Evolutionary conservation across 495 filamentous ascomycete species (phyloP).

Genomic region (Viridothelium virens): DNA sequence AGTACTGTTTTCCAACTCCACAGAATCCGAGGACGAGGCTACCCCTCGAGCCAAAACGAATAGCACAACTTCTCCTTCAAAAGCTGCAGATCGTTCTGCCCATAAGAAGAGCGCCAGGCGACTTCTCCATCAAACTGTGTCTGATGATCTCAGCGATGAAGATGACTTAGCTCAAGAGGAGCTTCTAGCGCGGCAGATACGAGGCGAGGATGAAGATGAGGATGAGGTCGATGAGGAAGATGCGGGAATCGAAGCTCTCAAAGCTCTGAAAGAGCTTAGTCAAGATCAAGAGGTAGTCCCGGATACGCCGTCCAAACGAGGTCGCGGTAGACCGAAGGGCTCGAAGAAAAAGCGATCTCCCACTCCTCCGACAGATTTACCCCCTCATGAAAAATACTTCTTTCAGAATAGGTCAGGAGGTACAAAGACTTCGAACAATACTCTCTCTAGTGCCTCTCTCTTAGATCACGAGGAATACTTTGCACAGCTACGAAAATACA

Average conservation of each 20-base stretch:
- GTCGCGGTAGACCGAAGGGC: constrained; percentile 52
- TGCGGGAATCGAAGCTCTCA: constrained; percentile 29
- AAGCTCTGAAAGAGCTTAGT: constrained; percentile 31
- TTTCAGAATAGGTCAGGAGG: constrained; percentile 78
- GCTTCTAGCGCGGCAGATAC: constrained; percentile 64
- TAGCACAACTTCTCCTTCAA: neutral
- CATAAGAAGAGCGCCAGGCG: constrained; percentile 74
- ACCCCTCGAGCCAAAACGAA: neutral
- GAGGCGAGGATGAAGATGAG: constrained; percentile 46
- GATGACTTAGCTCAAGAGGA: constrained; percentile 70
- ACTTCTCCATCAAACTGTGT: constrained; percentile 57
- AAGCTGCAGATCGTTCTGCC: constrained; percentile 59
- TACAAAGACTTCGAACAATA: constrained; percentile 79
- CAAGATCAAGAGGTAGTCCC: constrained; percentile 37
- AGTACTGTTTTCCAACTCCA: constrained; percentile 13
- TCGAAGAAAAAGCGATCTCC: constrained; percentile 61
- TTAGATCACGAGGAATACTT: constrained; percentile 92
- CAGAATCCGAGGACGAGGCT: neutral
- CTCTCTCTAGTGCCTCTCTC: constrained; percentile 57
- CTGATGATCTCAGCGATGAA: constrained; percentile 51
- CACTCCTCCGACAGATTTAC: constrained; percentile 70
- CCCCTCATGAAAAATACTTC: constrained; percentile 86
- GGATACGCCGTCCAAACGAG: constrained; percentile 48
- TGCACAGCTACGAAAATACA: constrained; percentile 53
- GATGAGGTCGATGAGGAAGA: constrained; percentile 42